These are phyloP conservation scores for Phaeosphaeriaceae sp. DNA, from an alignment of 2,329 filamentous ascomycete genomes.

Conservation along the genomic window DNA sequence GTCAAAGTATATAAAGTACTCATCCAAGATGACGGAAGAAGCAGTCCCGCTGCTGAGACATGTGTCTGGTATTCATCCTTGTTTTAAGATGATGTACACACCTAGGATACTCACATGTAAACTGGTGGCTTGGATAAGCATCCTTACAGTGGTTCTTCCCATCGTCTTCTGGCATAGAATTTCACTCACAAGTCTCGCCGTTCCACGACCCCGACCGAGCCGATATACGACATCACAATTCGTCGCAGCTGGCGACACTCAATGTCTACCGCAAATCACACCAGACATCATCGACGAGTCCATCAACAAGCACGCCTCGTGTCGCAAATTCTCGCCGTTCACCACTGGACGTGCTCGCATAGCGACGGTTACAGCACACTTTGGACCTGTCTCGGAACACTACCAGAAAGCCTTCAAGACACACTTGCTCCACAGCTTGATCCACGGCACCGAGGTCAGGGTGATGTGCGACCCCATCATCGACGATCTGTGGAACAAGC, in stretches of 20 bases:
- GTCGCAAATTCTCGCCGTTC: constrained; percentile 24
- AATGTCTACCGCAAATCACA: constrained; percentile 20
- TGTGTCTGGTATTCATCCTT: background rate
- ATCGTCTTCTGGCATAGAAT: constrained; percentile 12
- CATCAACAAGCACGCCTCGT: constrained; percentile 17
- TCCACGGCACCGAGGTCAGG: constrained; percentile 52
- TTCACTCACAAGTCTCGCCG: constrained; percentile 6
- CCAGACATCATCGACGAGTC: constrained; percentile 16
- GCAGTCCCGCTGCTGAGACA: background rate
- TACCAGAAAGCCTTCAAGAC: constrained; percentile 53
- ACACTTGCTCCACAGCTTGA: constrained; percentile 49
- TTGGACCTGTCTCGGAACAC: constrained; percentile 43
- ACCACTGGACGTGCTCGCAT: constrained; percentile 25
- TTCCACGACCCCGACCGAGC: constrained; percentile 14
- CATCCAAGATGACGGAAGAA: constrained; percentile 1
- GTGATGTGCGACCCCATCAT: constrained; percentile 52
- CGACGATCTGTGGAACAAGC: constrained; percentile 55
- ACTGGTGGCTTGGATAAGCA: constrained; percentile 7
- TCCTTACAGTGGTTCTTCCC: constrained; percentile 9
- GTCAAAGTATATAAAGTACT: background rate
- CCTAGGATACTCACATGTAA: constrained; percentile 1
- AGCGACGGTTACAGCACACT: constrained; percentile 50
- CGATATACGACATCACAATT: constrained; percentile 14
- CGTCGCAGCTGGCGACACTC: constrained; percentile 17
- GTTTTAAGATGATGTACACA: background rate